Base-by-base conservation (phyloP, 805 yeast species). In the Nakazawaea anatomiae region DNA sequence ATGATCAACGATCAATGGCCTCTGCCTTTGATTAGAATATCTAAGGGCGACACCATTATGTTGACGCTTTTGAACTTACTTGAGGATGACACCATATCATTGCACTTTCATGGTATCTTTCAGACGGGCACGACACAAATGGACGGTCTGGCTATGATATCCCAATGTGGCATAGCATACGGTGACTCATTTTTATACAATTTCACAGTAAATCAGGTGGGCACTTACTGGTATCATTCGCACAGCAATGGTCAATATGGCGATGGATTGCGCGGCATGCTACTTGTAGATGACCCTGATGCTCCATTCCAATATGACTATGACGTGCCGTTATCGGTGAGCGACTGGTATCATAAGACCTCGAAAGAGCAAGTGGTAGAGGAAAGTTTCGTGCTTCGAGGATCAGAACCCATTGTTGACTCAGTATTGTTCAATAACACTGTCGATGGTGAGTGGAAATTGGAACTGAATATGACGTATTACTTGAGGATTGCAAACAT, bases 1-100 rank as follows among this genome's bases (percentile, higher is more conserved):
- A 83, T 84, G 1, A 74, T 84, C 65, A 85, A 85, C 60, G 62
- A 64, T 51, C 55, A 69, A 47, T 72, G 76, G 76, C 78, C 78
- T 1, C 55, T 66, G 42, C 78, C 78, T 12, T 63, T 65, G 12
- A 70, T 73, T 36, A 52, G 68, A 35, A 72, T 70, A n/a, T 60
- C 60, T 30, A 56, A 57, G 44, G 62, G 69, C 52, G 82, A 77
- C 55, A 61, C 74, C 14, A 70, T 77, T 6, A 49, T 63, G 14
- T 66, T 73, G 39, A 60, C 69, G 55, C 60, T 72, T 38, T 59
- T 65, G 30, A 73, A 73, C 56, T 52, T 12, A 11, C 44, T 46
- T 34, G 55, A 72, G 53, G 60, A 69, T 48, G 60, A 62, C 43
- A 68, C 71, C 54, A 61, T 74, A 3, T 68, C 75, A 14, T 58